phyloP scores from a whole-genome alignment of 306 rosid species.

The Betula pendula region DNA sequence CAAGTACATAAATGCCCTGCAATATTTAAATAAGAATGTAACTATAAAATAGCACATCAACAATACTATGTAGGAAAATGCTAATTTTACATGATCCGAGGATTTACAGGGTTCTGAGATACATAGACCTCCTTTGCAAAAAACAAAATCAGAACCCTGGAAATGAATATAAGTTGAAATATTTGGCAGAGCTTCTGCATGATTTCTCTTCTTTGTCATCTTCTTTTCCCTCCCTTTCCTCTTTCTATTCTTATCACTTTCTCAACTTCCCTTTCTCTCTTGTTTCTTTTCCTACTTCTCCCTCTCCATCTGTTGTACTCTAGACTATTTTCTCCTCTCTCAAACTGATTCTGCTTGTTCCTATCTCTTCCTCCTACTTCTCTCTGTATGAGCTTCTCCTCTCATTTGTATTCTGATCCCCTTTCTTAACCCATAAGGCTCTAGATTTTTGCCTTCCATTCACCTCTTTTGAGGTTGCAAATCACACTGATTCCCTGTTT shows the following conservation, averaged over 20 bases:
- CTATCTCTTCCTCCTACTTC: neutral
- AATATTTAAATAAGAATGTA: too few relatives aligned
- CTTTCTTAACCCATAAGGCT: neutral
- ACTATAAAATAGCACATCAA: neutral
- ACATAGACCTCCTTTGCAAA: neutral
- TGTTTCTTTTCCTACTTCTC: neutral
- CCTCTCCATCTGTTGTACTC: neutral
- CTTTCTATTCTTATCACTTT: neutral
- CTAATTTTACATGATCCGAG: neutral
- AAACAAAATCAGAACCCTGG: neutral
- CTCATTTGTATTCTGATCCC: neutral
- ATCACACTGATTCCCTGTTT: neutral
- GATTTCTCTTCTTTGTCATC: neutral
- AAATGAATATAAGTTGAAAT: neutral
- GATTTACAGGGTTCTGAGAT: neutral
- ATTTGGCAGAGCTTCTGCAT: neutral
- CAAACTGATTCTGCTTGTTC: neutral
- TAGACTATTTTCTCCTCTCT: neutral
- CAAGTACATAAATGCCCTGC: too few relatives aligned
- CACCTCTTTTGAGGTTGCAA: neutral
- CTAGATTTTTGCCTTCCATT: neutral
- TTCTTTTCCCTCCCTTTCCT: neutral
- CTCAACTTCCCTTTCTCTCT: neutral
- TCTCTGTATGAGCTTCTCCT: neutral
- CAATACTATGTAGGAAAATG: neutral